Evolutionary conservation across 2,329 filamentous ascomycete genomes (phyloP), one percentile per base, ranked within the genome.

Genomic region (Pseudopyrenochaeta lycopersici): DNA sequence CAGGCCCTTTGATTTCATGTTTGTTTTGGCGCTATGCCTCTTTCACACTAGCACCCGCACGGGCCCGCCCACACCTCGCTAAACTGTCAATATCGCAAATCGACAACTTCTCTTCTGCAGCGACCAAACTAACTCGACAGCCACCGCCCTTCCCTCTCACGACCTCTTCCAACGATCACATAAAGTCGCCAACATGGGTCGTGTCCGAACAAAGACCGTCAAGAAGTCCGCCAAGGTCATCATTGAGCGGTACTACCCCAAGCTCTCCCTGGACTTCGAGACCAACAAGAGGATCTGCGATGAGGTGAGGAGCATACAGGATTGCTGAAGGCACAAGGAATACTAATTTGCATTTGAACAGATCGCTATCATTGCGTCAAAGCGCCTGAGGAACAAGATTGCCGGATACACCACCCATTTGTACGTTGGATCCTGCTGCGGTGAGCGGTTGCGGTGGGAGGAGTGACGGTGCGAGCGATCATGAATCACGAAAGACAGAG

Each of bases 221-320:
- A 90, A 90, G 84, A 88, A 89, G 82, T 90, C 88, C 86, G 93
- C 95, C 85, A 99, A 99, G 91, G 92, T 97, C 88, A 94, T 98
- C 85, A 98, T 99, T 84, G 93, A 97, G 90, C 74, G 75, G 53
- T 75, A 78, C 72, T 78, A 96, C 85, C 95, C 95, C 79, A 92
- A 92, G 84, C 87, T 99, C 81, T 97, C 93, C 67, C 91, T 98
- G 78, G 95, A 99, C 86, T 99, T 99, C 85, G 95, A 99, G 90
- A 97, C 91, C 88, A 97, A 97, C 90, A 97, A 97, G 91, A 88
- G 92, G 77, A 96, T 98, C 77, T 98, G 95, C 86, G 95, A 98
- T 92, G 95, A 99, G 66, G 66, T 64, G 44, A 52, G 59, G 39
- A 21, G n/a, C 36, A 21, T 7, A 23, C 20, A 14, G 11, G 4